Evolutionary conservation across 768 basidiomycete species (phyloP).

Genomic region (Russula earlei): DNA sequence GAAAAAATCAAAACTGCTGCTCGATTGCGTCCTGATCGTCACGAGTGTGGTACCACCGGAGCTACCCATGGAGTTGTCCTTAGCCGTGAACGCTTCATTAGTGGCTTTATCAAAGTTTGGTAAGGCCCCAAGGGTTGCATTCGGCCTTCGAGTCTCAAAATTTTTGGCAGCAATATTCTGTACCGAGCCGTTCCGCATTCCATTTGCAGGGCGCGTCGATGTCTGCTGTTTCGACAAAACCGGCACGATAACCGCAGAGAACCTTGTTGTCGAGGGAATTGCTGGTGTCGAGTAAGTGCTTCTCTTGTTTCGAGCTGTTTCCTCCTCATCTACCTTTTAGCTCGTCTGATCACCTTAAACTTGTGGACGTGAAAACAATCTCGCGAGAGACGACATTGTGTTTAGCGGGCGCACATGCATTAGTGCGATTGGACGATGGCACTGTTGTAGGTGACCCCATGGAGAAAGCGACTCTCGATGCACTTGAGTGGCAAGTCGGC

Average conservation of each 20-base stretch:
- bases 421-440: conserved; percentile 91
- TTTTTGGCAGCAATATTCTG: conserved; percentile 83
- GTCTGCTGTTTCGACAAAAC: conserved; percentile 99
- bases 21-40: conserved; percentile 93
- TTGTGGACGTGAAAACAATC: conserved; percentile 73
- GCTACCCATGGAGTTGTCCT: conserved; percentile 92
- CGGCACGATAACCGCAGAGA: conserved; percentile 94
- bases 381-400: conserved; percentile 72
- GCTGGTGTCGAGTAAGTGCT: conserved; percentile 75
- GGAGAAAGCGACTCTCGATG: conserved; percentile 94
- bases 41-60: conserved; percentile 98
- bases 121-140: conserved; percentile 30
- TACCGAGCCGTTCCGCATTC: conserved; percentile 98
- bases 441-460: conserved; percentile 95
- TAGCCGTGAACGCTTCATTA: conserved; percentile 92
- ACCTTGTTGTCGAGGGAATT: conserved; percentile 89
- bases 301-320: conserved; percentile 3
- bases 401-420: conserved; percentile 89
- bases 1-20: conserved; percentile 88
- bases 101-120: conserved; percentile 90
- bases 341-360: conserved; percentile 45
- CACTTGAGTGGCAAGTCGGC: conserved; percentile 64
- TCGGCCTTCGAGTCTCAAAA: neutral
- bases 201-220: conserved; percentile 90
- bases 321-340: conserved; percentile 30